Percentiles rank a stretch among this genome's conserved stretches.
Evolutionary conservation across 257 asterid species (phyloP).

Genomic region (Craterostigma plantagineum): DNA sequence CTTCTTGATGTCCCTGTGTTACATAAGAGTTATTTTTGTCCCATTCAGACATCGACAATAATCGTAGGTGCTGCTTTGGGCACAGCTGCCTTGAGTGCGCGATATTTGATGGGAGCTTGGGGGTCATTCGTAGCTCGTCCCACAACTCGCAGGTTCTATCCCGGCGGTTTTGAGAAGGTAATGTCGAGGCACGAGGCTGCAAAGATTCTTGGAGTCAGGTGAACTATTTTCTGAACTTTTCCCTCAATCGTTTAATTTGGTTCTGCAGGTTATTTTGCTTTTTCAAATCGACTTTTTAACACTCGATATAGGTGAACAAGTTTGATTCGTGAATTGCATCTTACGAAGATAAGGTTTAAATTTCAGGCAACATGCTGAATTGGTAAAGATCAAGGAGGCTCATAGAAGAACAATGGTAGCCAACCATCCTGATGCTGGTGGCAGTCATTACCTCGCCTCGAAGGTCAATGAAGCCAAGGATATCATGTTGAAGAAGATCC

Average conservation of each 20-base stretch:
- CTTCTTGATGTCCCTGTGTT: too few relatives aligned
- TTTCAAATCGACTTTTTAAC: too few relatives aligned
- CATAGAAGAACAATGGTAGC: slow-evolving; percentile 44
- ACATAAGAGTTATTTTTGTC: too few relatives aligned
- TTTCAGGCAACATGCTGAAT: slow-evolving; percentile 18
- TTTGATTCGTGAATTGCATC: too few relatives aligned
- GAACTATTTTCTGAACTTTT: too few relatives aligned
- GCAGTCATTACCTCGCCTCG: slow-evolving; percentile 74
- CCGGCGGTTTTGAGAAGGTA: slow-evolving; percentile 50
- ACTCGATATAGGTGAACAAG: too few relatives aligned
- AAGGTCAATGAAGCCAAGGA: slow-evolving; percentile 87
- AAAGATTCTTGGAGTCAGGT: slow-evolving; percentile 70
- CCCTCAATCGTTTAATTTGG: too few relatives aligned
- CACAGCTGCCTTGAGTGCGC: slow-evolving; percentile 46
- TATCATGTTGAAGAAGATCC: slow-evolving; percentile 24
- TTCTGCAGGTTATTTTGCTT: too few relatives aligned
- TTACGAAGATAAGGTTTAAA: too few relatives aligned
- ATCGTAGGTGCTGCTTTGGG: slow-evolving; percentile 35
- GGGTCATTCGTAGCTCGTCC: slow-evolving; percentile 29
- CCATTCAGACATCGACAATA: slow-evolving; percentile 29
- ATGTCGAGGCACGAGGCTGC: slow-evolving; percentile 76
- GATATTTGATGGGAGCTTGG: slow-evolving; percentile 40
- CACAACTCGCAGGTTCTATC: slow-evolving; percentile 30
- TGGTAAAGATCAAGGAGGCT: slow-evolving; percentile 55
- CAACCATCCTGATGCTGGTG: slow-evolving; percentile 42